Base-by-base conservation (phyloP, 1,139 yeast genomes). In the Sugiyamaella sp. region DNA sequence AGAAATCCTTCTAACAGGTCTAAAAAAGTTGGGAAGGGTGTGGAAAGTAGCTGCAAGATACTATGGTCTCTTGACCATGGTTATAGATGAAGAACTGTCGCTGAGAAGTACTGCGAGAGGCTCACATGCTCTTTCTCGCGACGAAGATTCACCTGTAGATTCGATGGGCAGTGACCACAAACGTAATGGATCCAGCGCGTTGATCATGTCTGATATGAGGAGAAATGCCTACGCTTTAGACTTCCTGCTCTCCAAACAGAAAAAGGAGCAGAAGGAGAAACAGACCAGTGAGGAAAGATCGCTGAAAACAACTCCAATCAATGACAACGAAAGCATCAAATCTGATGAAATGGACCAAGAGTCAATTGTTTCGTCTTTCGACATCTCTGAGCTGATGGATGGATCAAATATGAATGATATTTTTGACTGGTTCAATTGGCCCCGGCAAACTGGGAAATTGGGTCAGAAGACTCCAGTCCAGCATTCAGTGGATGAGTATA, bases 1-100 rank as follows among this genome's bases (percentile, higher is more conserved):
- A 33, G 60, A 52, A 9, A 53, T 58, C 9, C 59, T 70, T 46
- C 55, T 68, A 8, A 61, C 65, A 9, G 63, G 67, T 4, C 56
- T 70, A 27, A 60, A 57, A 27, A 53, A 54, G 17, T 58, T 70
- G 53, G 73, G 73, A 1, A 56, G 59, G 19, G 57, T 56, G 20
- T 70, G 73, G 73, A 63, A 63, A 25, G 68, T 66, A 1, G 65
- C 72, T 4, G 66, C 65, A 54, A 64, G 71, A 9, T 69, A 70
- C 47, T 62, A 61, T 53, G 65, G 65, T 50, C 67, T 71, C 12
- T 57, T 70, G 37, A 62, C 67, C 27, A 62, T 63, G 46, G 60
- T 71, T 29, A 63, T 65, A 27, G 66, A 66, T 43, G 65, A 66
- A 38, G 70, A 70, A 44, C 58, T 70, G 22, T 60, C 66, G 1